Percentiles rank a stretch among this genome's conserved stretches.
Conservation (phyloP, 768 basidiomycete genomes). For the Boletus huronensis region DNA sequence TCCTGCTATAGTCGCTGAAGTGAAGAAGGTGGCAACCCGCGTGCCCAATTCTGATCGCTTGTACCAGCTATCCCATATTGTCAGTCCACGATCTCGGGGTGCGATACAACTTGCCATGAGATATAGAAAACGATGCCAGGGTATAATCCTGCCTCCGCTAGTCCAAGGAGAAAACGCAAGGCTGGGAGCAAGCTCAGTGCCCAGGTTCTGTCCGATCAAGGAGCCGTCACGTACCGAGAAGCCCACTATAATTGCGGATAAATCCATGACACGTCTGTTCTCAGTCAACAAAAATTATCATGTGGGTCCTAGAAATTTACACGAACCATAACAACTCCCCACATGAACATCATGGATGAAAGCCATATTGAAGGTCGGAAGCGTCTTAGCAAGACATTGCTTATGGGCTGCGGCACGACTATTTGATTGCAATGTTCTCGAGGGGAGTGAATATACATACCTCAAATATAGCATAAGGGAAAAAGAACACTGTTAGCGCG, state of each 20-base stretch:
- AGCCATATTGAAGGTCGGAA: constrained; percentile 68
- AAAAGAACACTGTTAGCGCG: constrained; percentile 73
- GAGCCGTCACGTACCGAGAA: constrained; percentile 45
- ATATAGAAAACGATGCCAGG: constrained; percentile 59
- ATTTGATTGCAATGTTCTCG: background rate
- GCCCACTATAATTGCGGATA: constrained; percentile 55
- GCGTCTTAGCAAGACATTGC: constrained; percentile 57
- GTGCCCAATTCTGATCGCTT: constrained; percentile 71
- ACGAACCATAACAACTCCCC: constrained; percentile 42
- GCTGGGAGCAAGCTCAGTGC: constrained; percentile 32
- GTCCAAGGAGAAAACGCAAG: constrained; percentile 56
- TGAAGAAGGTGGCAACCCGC: constrained; percentile 73
- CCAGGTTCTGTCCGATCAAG: background rate
- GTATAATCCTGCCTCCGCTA: constrained; percentile 51
- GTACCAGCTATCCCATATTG: constrained; percentile 57
- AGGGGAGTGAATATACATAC: constrained; percentile 32
- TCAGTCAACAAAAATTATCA: background rate
- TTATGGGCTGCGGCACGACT: constrained; percentile 44
- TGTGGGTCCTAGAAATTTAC: background rate
- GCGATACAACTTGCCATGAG: constrained; percentile 41
- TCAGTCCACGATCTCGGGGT: background rate
- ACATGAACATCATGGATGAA: constrained; percentile 39
- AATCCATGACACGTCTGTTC: constrained; percentile 61
- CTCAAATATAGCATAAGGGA: constrained; percentile 69
- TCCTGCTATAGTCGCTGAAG: constrained; percentile 74